phyloP scores from a whole-genome alignment of 495 filamentous ascomycete species.

The Aspergillus campestris region DNA sequence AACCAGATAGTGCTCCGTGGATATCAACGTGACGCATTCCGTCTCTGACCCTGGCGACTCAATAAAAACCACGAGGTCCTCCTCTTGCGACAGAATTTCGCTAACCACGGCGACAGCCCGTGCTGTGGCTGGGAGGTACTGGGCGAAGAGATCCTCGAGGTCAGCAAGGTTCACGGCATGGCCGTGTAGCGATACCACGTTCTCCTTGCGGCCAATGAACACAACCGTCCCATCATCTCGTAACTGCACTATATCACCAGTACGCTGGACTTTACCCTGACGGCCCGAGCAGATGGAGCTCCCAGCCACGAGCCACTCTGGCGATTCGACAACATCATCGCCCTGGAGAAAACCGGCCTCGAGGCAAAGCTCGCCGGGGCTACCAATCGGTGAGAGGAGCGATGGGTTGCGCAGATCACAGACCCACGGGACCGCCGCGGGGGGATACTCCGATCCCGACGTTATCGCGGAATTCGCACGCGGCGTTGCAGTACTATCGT shows the following conservation, averaged over 20 bases:
- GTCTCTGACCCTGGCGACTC: slow-evolving; percentile 16
- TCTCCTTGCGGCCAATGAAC: slow-evolving; percentile 25
- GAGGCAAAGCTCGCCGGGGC: slow-evolving; percentile 26
- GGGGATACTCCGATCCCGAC: slow-evolving; percentile 23
- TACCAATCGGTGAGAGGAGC: slow-evolving; percentile 24
- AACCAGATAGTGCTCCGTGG: slow-evolving; percentile 5
- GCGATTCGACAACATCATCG: slow-evolving; percentile 16
- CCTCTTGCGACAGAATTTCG: slow-evolving; percentile 13
- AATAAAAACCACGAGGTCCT: slow-evolving; percentile 21
- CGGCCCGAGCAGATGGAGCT: slow-evolving; percentile 20
- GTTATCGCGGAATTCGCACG: slow-evolving; percentile 19
- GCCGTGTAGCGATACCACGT: slow-evolving; percentile 22
- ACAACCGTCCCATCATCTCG: slow-evolving; percentile 20
- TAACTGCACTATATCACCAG: slow-evolving; percentile 26
- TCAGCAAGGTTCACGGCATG: slow-evolving; percentile 29
- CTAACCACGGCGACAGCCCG: slow-evolving; percentile 11
- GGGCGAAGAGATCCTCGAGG: slow-evolving; percentile 19
- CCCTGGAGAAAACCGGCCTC: slow-evolving; percentile 20
- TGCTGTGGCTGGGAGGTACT: slow-evolving; percentile 19
- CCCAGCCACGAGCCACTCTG: slow-evolving; percentile 28
- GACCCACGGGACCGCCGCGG: slow-evolving; percentile 23
- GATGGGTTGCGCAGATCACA: slow-evolving; percentile 23
- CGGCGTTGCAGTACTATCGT: slow-evolving; percentile 16
- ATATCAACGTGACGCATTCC: slow-evolving; percentile 15
- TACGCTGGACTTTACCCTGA: slow-evolving; percentile 16